A percentile compares a stretch with the other conserved stretches of the same genome.
Conservation (phyloP, 1,139 yeast species). For the Maudiozyma humilis region DNA sequence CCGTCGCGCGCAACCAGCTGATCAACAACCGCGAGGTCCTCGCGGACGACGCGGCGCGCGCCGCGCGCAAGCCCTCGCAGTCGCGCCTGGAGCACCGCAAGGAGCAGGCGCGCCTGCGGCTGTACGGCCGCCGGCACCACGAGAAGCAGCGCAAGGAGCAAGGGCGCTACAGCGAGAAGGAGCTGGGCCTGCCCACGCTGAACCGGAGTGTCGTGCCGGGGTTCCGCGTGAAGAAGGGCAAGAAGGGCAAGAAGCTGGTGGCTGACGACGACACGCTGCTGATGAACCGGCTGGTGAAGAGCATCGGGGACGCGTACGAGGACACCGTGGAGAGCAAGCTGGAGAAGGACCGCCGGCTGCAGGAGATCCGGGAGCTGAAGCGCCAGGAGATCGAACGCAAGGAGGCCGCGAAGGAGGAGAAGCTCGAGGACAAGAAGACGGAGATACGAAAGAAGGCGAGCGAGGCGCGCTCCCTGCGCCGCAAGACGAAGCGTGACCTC, state of each 20-base stretch:
- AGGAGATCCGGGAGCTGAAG: slow-evolving; percentile 80
- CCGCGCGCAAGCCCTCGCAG: slow-evolving; percentile 4
- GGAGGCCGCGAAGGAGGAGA: slow-evolving; percentile 60
- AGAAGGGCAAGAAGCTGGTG: slow-evolving; percentile 87
- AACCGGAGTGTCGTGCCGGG: slow-evolving; percentile 85
- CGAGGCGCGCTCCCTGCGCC: slow-evolving; percentile 57
- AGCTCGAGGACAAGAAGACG: slow-evolving; percentile 66
- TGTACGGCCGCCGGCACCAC: slow-evolving; percentile 47
- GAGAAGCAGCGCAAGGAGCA: slow-evolving; percentile 44
- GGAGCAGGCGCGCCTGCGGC: slow-evolving; percentile 53
- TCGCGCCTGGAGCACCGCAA: slow-evolving; percentile 51
- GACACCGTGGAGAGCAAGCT: slow-evolving; percentile 79
- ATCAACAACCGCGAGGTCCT: slow-evolving; percentile 33
- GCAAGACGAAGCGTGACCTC: slow-evolving; percentile 47
- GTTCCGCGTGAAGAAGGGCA: slow-evolving; percentile 66
- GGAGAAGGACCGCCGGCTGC: slow-evolving; percentile 81
- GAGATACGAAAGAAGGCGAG: slow-evolving; percentile 68
- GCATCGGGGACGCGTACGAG: slow-evolving; percentile 77
- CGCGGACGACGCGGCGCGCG: slow-evolving; percentile 1
- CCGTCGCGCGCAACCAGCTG: slow-evolving; percentile 56
- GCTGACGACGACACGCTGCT: slow-evolving; percentile 61
- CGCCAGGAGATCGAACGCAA: slow-evolving; percentile 79
- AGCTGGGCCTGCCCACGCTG: slow-evolving; percentile 66
- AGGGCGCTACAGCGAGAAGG: slow-evolving; percentile 62
- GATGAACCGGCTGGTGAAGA: slow-evolving; percentile 59